phyloP scores from a whole-genome alignment of 768 basidiomycete species.

The Pleurotus pulmonarius region DNA sequence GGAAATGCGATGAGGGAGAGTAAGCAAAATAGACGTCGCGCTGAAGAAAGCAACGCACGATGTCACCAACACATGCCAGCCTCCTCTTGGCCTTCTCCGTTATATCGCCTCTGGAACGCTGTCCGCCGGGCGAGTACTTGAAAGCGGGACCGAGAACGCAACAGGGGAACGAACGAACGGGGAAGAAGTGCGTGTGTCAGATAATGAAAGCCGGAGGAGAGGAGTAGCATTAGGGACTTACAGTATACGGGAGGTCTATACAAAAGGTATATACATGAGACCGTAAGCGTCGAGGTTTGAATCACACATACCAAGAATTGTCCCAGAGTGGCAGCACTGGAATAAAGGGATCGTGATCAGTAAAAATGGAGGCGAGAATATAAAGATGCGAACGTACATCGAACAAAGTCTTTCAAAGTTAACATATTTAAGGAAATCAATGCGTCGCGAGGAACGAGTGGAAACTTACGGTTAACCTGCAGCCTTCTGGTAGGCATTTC shows the following conservation, averaged over 20 bases:
- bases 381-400: constrained; percentile 32
- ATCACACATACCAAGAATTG: constrained; percentile 36
- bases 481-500: constrained; percentile 44
- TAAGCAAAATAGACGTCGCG: too few species aligned
- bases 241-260: background rate
- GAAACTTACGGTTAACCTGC: constrained; percentile 44
- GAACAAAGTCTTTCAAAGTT: constrained; percentile 37
- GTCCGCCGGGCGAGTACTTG: constrained; percentile 58
- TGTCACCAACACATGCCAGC: constrained; percentile 71
- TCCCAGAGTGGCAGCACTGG: constrained; percentile 56
- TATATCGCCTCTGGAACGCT: constrained; percentile 42
- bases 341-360: background rate
- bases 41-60: constrained; percentile 22
- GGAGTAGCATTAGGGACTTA: constrained; percentile 25
- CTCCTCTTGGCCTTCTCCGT: constrained; percentile 23
- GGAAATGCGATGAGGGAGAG: background rate
- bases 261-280: constrained; percentile 12
- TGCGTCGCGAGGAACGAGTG: background rate
- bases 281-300: background rate
- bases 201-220: constrained; percentile 41
- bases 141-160: background rate
- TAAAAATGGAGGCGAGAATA: background rate
- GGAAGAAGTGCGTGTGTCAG: too few species aligned
- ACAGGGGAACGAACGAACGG: background rate
- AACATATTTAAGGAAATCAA: background rate